Percentiles rank a stretch among this genome's conserved stretches.
phyloP scores from a whole-genome alignment of 1,284 basidiomycete species.

The Entoloma clypeatum region DNA sequence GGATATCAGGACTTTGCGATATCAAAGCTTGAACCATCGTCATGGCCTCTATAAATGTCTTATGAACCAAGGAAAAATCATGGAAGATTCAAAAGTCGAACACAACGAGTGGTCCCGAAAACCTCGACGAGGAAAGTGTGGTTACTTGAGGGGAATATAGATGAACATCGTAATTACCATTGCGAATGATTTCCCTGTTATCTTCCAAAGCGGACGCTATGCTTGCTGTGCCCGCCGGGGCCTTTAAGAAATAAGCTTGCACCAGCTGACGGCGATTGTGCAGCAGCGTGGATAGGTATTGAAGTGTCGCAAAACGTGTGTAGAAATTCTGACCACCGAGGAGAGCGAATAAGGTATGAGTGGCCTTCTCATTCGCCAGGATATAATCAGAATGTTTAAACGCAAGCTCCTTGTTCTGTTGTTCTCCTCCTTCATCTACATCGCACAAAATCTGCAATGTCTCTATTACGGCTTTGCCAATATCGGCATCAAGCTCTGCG shows the following conservation, averaged over 20 bases:
- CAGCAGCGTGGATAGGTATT: conserved; percentile 78
- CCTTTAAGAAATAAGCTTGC: conserved; percentile 87
- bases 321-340: conserved; percentile 81
- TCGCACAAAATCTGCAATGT: conserved; percentile 80
- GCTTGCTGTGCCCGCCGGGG: conserved; percentile 68
- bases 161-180: conserved; percentile 53
- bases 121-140: too few relatives aligned
- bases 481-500: conserved; percentile 84
- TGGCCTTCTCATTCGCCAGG: conserved; percentile 65
- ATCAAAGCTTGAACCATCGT: conserved; percentile 81
- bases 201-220: conserved; percentile 77
- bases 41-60: conserved; percentile 62
- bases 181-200: conserved; percentile 79
- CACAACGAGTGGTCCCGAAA: too few relatives aligned
- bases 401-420: conserved; percentile 59
- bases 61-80: conserved; percentile 5
- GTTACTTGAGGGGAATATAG: too few relatives aligned
- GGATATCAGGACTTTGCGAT: conserved; percentile 88
- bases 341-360: conserved; percentile 77
- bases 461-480: conserved; percentile 87
- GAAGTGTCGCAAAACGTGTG: conserved; percentile 82
- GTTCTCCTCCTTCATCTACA: conserved; percentile 45
- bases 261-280: conserved; percentile 77
- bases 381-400: conserved; percentile 72
- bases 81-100: not conserved